Conservation (phyloP, 2,329 filamentous ascomycete species). For the Atkinsonella texensis region DNA sequence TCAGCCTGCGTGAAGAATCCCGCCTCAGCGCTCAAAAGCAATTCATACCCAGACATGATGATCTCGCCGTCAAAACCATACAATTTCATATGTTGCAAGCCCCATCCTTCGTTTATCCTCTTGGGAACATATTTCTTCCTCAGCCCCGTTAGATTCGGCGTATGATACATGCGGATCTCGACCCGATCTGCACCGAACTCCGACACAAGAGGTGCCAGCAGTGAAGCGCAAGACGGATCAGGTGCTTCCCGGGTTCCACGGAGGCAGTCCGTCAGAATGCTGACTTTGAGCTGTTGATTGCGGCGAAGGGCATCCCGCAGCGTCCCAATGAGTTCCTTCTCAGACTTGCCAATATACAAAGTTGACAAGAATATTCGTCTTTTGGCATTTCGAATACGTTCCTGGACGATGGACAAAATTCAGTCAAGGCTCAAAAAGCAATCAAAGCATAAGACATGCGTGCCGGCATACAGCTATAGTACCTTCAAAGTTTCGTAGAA, state of each 20-base stretch:
- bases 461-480: background rate
- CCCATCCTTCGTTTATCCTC: constrained; percentile 96
- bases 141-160: constrained; percentile 81
- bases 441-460: background rate
- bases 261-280: constrained; percentile 82
- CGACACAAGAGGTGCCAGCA: constrained; percentile 69
- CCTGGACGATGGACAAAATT: constrained; percentile 27
- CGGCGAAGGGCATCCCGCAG: constrained; percentile 61
- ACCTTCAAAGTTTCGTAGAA: constrained; percentile 92
- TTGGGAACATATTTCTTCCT: constrained; percentile 75
- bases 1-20: no score
- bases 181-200: constrained; percentile 79
- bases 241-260: constrained; percentile 87
- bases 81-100: constrained; percentile 96
- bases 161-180: constrained; percentile 95
- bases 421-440: background rate
- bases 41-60: constrained; percentile 68
- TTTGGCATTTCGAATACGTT: constrained; percentile 71
- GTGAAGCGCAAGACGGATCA: constrained; percentile 71
- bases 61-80: constrained; percentile 94
- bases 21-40: no score
- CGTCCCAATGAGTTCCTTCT: constrained; percentile 74
- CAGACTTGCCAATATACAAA: constrained; percentile 88
- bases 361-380: constrained; percentile 85
- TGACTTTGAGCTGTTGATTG: constrained; percentile 69